Conservation (phyloP, 1,284 basidiomycete genomes). For the Xanthoconium separans region DNA sequence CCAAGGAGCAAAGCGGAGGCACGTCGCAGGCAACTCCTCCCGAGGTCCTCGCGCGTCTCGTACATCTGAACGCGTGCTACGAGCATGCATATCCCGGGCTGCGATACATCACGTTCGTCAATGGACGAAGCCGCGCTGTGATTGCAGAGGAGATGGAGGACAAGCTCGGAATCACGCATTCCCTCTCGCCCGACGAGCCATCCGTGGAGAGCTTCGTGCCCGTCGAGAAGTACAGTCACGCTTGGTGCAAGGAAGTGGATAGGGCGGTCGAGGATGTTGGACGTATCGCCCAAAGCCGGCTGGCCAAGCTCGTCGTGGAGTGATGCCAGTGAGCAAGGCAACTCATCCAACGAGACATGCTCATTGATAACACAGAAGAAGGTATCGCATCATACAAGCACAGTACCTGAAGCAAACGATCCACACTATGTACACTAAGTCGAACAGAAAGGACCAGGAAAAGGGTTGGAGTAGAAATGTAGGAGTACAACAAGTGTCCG, state of each 20-base stretch:
- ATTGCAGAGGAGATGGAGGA: slow-evolving; percentile 82
- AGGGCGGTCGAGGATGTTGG: slow-evolving; percentile 77
- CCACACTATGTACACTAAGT: slow-evolving; percentile 14
- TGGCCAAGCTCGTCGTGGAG: slow-evolving; percentile 33
- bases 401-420: slow-evolving; percentile 2
- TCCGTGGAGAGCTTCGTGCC: slow-evolving; percentile 36
- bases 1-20: slow-evolving; percentile 68
- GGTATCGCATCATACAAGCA: slow-evolving; percentile 18
- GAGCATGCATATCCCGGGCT: slow-evolving; percentile 72
- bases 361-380: not conserved
- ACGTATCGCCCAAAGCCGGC: slow-evolving; percentile 68
- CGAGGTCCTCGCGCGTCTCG: slow-evolving; percentile 62
- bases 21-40: slow-evolving; percentile 51
- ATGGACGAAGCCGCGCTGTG: slow-evolving; percentile 69
- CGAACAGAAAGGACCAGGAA: not conserved
- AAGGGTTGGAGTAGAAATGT: slow-evolving; percentile 3
- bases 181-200: slow-evolving; percentile 44
- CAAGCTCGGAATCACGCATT: slow-evolving; percentile 52
- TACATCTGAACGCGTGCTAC: slow-evolving; percentile 75
- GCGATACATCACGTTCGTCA: slow-evolving; percentile 89
- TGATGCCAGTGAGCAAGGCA: slow-evolving; percentile 8
- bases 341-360: not conserved
- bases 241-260: slow-evolving; percentile 64
- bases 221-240: slow-evolving; percentile 41
- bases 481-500: slow-evolving; percentile 28